Base-by-base conservation (phyloP, 2,329 filamentous ascomycete species). In the Arthrobotrys iridis region DNA sequence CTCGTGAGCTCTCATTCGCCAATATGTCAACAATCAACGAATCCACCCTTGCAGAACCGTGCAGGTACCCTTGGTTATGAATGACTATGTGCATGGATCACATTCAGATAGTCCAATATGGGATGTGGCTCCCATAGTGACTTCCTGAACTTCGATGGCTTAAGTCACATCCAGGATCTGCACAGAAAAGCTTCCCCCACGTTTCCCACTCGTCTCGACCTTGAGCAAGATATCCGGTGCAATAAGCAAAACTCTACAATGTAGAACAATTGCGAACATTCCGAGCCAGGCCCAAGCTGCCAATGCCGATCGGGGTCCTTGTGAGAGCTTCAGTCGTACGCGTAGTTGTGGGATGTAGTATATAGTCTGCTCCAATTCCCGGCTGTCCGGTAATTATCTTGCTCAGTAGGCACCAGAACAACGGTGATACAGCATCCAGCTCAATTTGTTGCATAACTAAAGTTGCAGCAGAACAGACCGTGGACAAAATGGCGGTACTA, bases 281-380 rank as follows among this genome's bases (percentile, higher is more conserved):
- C 43, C 28, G 24, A 50, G 55, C 35, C 52, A 18, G 46, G 55
- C 20, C 20, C 22, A 43, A 33, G 46, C n/a, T 74, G 52, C 46
- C 62, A 74, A 20, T 33, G 52, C 70, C 70, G 62, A 62, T 67
- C 62, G 45, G 62, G 26, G 41, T 48, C 28, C 18, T 37, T 74
- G 26, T 55, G 37, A 57, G 45, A 74, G 55, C 60, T 74, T 74
- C 45, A 52, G 28, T 26, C 37, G 20, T n/a, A n/a, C n/a, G n/a
- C n/a, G n/a, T 37, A 24, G 45, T 41, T 57, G 18, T 45, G 24
- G 62, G n/a, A 57, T 20, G 24, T 35, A 62, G 60, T 74, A 74
- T 74, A 74, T 74, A 74, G 70, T 74, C 70, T 46, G 70, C 62
- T 37, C 20, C 24, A 18, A 26, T 62, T 40, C 70, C 70, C 62